A percentile compares a stretch with the other conserved stretches of the same genome.
Evolutionary conservation across 176 grass and related monocot species (phyloP).

Genomic region (Eleusine indica): DNA sequence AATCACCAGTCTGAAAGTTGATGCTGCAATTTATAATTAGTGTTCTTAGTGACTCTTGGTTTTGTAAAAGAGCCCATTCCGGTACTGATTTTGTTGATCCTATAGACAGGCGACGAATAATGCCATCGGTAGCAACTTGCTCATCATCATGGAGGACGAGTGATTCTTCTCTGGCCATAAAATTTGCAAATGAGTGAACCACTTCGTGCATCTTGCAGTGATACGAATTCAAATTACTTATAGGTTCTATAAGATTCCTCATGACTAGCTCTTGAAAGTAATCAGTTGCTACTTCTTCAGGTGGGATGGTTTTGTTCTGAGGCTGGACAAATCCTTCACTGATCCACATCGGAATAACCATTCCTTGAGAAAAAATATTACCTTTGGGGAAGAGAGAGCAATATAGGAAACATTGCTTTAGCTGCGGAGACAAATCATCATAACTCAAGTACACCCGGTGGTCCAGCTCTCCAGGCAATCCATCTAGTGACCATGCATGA

Average conservation of each 20-base stretch:
- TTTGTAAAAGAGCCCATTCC: too few species aligned
- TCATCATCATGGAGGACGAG: too few species aligned
- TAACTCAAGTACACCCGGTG: constrained; percentile 16
- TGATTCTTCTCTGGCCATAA: constrained; percentile 15
- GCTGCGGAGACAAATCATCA: constrained; percentile 1
- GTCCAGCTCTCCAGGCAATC: not conserved
- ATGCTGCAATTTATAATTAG: too few species aligned
- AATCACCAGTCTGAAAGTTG: too few species aligned
- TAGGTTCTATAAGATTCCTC: constrained; percentile 31
- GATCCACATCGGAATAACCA: not conserved
- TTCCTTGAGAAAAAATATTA: not conserved
- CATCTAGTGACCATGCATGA: not conserved
- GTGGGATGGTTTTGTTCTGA: accelerated
- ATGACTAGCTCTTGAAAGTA: not conserved
- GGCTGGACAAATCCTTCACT: constrained; percentile 31
- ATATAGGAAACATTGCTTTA: constrained; percentile 39
- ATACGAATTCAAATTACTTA: not conserved
- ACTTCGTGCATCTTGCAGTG: not conserved
- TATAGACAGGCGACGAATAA: too few species aligned
- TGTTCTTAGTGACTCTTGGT: too few species aligned
- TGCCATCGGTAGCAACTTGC: too few species aligned
- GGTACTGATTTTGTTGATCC: too few species aligned
- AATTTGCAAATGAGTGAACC: constrained; percentile 1
- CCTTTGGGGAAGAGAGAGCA: constrained; percentile 20
- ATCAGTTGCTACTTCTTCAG: not conserved